Evolutionary conservation across 2,329 filamentous ascomycete species (phyloP).

Genomic region (Calonectria hongkongensis): DNA sequence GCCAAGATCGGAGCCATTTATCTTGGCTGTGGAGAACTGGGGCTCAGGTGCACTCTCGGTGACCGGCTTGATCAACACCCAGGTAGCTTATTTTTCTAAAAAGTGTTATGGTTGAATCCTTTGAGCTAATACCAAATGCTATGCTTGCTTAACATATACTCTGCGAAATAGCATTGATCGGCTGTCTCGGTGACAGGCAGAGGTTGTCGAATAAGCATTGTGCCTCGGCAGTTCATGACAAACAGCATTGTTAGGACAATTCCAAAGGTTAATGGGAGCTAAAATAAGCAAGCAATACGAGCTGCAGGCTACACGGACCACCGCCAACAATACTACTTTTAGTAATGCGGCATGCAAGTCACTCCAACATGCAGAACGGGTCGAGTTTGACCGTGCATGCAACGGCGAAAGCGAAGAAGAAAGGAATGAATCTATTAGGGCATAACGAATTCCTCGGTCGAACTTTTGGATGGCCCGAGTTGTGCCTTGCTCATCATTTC

Average conservation of each 20-base stretch:
- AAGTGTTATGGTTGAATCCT: no score
- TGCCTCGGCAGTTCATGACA: background rate
- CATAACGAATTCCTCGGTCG: background rate
- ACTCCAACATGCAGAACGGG: background rate
- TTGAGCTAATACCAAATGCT: background rate
- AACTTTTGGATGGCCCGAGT: background rate
- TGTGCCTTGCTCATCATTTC: background rate
- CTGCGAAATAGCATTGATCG: background rate
- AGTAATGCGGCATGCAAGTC: slow-evolving; percentile 7
- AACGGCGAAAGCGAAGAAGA: background rate
- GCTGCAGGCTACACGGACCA: background rate
- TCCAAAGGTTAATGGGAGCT: background rate
- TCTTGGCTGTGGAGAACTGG: background rate
- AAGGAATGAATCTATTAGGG: background rate
- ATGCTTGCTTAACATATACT: background rate
- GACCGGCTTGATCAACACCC: background rate
- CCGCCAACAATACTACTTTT: slow-evolving; percentile 8
- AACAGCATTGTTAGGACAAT: background rate
- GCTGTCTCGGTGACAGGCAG: background rate
- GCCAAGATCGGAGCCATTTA: background rate
- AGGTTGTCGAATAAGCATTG: background rate
- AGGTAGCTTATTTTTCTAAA: background rate
- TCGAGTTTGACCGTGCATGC: background rate
- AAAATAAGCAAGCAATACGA: slow-evolving; percentile 20
- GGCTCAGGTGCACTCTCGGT: background rate